phyloP scores from a whole-genome alignment of 2,329 filamentous ascomycete genomes.

The Cyanodermella asteris region DNA sequence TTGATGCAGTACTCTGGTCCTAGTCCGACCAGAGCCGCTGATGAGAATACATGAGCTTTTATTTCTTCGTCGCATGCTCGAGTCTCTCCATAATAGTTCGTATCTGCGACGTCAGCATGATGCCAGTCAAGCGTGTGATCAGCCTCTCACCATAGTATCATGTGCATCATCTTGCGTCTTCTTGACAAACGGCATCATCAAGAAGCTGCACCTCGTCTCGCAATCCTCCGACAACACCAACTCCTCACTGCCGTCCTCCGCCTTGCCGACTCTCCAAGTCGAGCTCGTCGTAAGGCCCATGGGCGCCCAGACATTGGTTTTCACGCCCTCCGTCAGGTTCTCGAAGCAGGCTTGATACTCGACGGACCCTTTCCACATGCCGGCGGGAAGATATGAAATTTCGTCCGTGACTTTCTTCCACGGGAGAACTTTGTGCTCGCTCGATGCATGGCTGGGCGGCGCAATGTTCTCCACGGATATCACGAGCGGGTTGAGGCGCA shows the following conservation, averaged over 20 bases:
- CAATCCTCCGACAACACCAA: constrained; percentile 73
- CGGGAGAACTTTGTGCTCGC: too few species aligned
- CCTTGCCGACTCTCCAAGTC: constrained; percentile 50
- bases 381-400: constrained; percentile 39
- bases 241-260: constrained; percentile 45
- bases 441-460: too few species aligned
- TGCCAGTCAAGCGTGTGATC: too few species aligned
- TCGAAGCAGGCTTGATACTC: constrained; percentile 49
- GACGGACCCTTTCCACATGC: constrained; percentile 5
- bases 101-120: too few species aligned
- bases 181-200: constrained; percentile 59
- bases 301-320: constrained; percentile 69
- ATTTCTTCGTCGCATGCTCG: too few species aligned
- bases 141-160: constrained; percentile 45
- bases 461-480: too few species aligned
- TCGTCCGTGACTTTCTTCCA: too few species aligned
- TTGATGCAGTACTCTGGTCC: too few species aligned
- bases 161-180: constrained; percentile 63
- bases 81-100: too few species aligned
- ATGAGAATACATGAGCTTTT: too few species aligned
- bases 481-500: too few species aligned
- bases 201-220: constrained; percentile 57
- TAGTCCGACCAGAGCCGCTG: too few species aligned
- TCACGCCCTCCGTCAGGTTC: constrained; percentile 47
- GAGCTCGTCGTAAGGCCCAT: constrained; percentile 59